Percentiles rank a stretch among this genome's conserved stretches.
These are phyloP conservation scores for Neurospora sp. DNA, from an alignment of 495 filamentous ascomycete genomes.

Conservation along the genomic window DNA sequence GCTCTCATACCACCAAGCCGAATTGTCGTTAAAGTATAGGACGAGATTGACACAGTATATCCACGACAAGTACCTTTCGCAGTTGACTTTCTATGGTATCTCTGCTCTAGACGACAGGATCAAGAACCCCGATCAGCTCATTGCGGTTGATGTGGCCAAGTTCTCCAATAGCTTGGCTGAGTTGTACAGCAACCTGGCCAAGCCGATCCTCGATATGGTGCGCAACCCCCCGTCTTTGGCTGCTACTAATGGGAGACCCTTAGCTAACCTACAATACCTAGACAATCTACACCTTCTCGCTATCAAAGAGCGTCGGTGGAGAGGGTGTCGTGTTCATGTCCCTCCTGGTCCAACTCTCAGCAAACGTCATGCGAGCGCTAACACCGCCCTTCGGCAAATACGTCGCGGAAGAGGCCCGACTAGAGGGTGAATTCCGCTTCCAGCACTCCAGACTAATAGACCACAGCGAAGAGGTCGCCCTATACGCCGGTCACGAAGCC, in stretches of 20 bases:
- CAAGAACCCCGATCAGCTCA: constrained; percentile 96
- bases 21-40: constrained; percentile 82
- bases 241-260: not conserved
- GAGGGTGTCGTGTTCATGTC: constrained; percentile 94
- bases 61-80: constrained; percentile 83
- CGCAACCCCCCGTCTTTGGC: not conserved
- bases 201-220: constrained; percentile 86
- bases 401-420: constrained; percentile 86
- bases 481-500: constrained; percentile 87
- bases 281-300: constrained; percentile 83
- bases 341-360: constrained; percentile 82
- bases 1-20: constrained; percentile 96
- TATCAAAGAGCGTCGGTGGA: constrained; percentile 86
- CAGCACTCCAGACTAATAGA: constrained; percentile 91
- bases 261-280: constrained; percentile 13
- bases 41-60: constrained; percentile 86
- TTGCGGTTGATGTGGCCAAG: constrained; percentile 89
- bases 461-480: constrained; percentile 85
- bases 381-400: constrained; percentile 98
- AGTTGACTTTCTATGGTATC: constrained; percentile 97
- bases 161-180: constrained; percentile 94
- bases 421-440: constrained; percentile 95
- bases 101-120: constrained; percentile 93
- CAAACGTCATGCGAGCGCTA: constrained; percentile 83
- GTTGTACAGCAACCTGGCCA: constrained; percentile 94